Base-by-base conservation (phyloP, 2,329 filamentous ascomycete genomes). In the Dothistroma pini region DNA sequence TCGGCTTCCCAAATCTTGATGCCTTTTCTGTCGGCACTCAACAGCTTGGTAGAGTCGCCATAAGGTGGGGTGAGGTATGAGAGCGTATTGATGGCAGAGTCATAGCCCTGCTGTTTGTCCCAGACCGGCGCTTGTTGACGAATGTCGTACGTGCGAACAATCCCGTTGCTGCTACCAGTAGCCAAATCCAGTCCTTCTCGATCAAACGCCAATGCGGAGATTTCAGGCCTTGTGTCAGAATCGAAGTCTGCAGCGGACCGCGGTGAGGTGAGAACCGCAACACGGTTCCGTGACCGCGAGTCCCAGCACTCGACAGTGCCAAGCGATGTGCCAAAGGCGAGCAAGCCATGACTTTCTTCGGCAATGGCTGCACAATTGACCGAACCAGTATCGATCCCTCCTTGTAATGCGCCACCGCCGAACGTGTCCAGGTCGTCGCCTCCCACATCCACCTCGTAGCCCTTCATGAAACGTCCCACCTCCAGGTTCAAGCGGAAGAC, bases 231-330 rank as follows among this genome's bases (percentile, higher is more conserved):
- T 10, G 70, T 69, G 47, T 76, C 76, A 35, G 68, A 63, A 14
- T 66, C 63, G 22, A 61, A 55, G 19, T 66, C 58, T 21, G 67
- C 19, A 19, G 64, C 9, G 32, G 63, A 60, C 7, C 59, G 51
- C 4, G 82, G 83, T 1, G 80, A 84, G 12, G 88, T 83, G 1
- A 99, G 80, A 19, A 93, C 83, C 16, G 91, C 93, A 11, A 93
- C 89, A 60, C 91, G 84, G 58, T 88, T 89, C 72, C 91, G 89
- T 32, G 90, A 92, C 62, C 95, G 85, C 0, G 93, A 85, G 73
- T 99, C 95, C 91, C 93, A 99, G 71, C 97, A 93, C 74, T 99
- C 95, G 29, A 97, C 91, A 0, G 93, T 96, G n/a, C 95, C 93
- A 59, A 95, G 80, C 2, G 91, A 93, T 0, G 95, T 99, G 56